Base-by-base conservation (phyloP, 2,329 filamentous ascomycete genomes). In the Aspergillus sp. region DNA sequence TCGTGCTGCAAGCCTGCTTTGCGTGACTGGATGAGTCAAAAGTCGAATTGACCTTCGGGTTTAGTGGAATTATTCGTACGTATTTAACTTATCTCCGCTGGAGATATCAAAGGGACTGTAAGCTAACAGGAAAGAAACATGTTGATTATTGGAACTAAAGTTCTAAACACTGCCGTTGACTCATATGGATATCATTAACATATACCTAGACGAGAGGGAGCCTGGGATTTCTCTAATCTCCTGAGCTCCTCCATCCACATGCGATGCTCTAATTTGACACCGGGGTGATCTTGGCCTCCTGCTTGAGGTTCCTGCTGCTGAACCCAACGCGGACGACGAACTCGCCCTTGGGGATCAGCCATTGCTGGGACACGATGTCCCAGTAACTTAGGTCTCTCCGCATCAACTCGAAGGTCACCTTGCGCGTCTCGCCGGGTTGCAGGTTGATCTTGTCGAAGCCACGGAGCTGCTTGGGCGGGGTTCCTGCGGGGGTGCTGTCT, bases 361-460 rank as follows among this genome's bases (percentile, higher is more conserved):
- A 91, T 53, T 86, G 80, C 73, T 89, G 84, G 40, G 70, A 64
- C 0, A 73, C 71, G 0, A 80, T 73, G 68, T 89, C 83, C 87
- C 87, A 90, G 56, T 87, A 82, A 64, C 84, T 87, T 40, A 90
- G 61, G 68, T 90, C 87, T 51, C 84, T 81, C 41, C 84, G 77
- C 37, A 79, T 81, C 33, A 90, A 68, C 14, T 77, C 73, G 63
- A 90, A 82, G 0, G 70, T 76, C 3, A 84, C 79, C 2, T 72
- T 80, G 37, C 76, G 71, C 3, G 72, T 79, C 54, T 80, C 47
- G 1, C 64, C 64, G 1, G 59, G 25, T 11, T 43, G 40, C 3
- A 69, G 27, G 15, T 69, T 68, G 6, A 86, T 74, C 75, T 89
- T 88, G 60, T 80, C 79, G 63, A 89, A 90, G 3, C 87, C 86